Conservation (phyloP, 345 rosid genomes). For the Eucalyptus pumila region DNA sequence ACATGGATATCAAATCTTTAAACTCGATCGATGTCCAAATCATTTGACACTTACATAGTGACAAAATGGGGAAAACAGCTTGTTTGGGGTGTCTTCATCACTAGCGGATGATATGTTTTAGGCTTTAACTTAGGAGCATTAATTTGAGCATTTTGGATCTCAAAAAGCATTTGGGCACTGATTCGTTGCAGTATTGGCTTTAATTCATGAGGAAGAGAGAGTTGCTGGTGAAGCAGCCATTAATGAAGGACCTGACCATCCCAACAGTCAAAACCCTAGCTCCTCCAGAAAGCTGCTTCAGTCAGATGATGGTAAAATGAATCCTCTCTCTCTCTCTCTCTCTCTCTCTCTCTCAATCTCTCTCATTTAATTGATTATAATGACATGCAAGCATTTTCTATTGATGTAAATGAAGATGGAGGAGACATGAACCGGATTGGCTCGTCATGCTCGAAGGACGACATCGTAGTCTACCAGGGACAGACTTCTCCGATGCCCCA, state of each 20-base stretch:
- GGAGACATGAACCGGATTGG: not conserved
- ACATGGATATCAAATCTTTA: not conserved
- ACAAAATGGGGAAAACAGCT: not conserved
- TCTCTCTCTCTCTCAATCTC: not conserved
- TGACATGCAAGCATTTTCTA: not conserved
- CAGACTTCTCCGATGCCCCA: constrained; percentile 32
- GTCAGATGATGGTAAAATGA: not conserved
- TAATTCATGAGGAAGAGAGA: not conserved
- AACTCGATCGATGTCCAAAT: not conserved
- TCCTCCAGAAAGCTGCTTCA: not conserved
- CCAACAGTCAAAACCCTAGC: not conserved
- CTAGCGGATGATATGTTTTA: not conserved
- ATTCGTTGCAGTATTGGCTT: not conserved
- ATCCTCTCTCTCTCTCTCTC: not conserved
- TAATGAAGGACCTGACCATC: not conserved
- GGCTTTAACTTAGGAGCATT: not conserved
- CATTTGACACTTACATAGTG: not conserved
- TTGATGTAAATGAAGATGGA: not conserved
- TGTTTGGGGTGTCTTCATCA: not conserved
- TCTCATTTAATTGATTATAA: not conserved
- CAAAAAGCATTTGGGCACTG: not conserved
- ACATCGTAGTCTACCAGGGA: constrained; percentile 45
- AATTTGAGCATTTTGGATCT: not conserved
- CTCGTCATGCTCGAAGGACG: constrained; percentile 43
- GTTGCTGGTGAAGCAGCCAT: not conserved